phyloP scores from a whole-genome alignment of 2,329 filamentous ascomycete species.

The Intubia oerlemansii region DNA sequence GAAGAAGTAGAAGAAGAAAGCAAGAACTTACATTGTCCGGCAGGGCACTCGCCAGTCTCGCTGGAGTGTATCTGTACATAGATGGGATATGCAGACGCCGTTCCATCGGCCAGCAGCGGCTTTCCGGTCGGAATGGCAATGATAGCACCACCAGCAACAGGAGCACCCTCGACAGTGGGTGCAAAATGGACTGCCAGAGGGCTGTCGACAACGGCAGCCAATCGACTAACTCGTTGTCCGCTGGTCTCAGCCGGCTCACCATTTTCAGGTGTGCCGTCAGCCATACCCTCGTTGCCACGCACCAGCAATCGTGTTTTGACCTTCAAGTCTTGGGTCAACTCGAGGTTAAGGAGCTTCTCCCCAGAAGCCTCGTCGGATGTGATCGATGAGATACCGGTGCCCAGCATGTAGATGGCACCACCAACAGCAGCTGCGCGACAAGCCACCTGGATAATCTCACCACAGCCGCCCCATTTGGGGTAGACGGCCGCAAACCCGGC shows the following conservation, averaged over 20 bases:
- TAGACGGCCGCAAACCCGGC: slow-evolving; percentile 76
- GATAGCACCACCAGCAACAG: slow-evolving; percentile 51
- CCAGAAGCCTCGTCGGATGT: slow-evolving; percentile 8
- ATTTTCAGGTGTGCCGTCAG: not conserved
- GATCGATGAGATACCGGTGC: slow-evolving; percentile 31
- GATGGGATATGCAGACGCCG: slow-evolving; percentile 22
- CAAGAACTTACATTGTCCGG: slow-evolving; percentile 62
- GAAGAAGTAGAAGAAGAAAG: slow-evolving; percentile 4
- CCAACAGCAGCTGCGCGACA: slow-evolving; percentile 84
- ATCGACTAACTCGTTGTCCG: slow-evolving; percentile 30
- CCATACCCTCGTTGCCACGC: slow-evolving; percentile 16
- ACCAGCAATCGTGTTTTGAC: slow-evolving; percentile 35
- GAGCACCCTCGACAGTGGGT: slow-evolving; percentile 49
- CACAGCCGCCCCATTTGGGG: slow-evolving; percentile 79
- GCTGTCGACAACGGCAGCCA: slow-evolving; percentile 49
- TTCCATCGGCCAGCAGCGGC: slow-evolving; percentile 21
- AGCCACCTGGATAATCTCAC: slow-evolving; percentile 77
- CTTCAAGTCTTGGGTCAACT: slow-evolving; percentile 33
- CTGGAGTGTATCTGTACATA: slow-evolving; percentile 57
- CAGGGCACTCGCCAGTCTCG: slow-evolving; percentile 80
- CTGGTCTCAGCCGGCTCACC: too few species aligned
- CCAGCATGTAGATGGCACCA: slow-evolving; percentile 75
- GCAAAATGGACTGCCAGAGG: slow-evolving; percentile 47
- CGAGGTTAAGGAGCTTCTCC: slow-evolving; percentile 18
- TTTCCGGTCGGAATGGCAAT: slow-evolving; percentile 43